Evolutionary conservation across 805 yeast species (phyloP), one percentile per base, ranked within the genome.

Genomic region (Millerozyma acaciae): DNA sequence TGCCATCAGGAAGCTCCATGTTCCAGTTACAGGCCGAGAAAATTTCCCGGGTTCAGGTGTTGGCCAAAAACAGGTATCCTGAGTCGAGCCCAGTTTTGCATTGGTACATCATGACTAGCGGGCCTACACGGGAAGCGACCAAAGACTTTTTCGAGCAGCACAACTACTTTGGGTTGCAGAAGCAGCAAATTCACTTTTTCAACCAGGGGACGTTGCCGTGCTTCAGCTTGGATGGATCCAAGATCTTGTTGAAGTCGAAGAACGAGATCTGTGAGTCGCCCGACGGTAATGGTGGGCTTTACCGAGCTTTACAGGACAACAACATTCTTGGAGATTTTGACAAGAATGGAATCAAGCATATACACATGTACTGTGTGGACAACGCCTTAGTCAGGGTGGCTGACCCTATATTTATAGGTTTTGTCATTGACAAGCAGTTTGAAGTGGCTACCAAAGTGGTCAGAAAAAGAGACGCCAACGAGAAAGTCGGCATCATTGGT

Each of bases 291-390:
- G 99, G 99, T 38, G 99, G 99, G 2, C 68, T 93, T 32, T 93
- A 93, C 65, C 81, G 78, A 51, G 97, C 96, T 1, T 69, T 93
- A 24, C 61, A 65, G 46, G 73, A 73, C 26, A 75, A 80, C 44
- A 73, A 76, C 2, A 65, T 89, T 13, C 50, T 93, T 20, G 73
- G 74, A 5, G 96, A 90, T 55, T 75, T 93, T 54, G 51, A 62
- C 18, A 39, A 47, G 6, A 78, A 78, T 36, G 88, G 87, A 5
- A 76, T 90, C 43, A 77, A 85, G 57, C 97, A 93, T 55, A 72
- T 93, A 40, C 97, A 93, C 62, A 86, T 89, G 84, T 93, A 88
- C 64, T 90, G 97, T 62, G 97, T 93, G 30, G 99, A 93, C 62
- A 93, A 93, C 60, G 81, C 84, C 19, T 68, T 93, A 31, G 97